phyloP scores from a whole-genome alignment of 768 basidiomycete genomes.

The Naganishia antarctica region DNA sequence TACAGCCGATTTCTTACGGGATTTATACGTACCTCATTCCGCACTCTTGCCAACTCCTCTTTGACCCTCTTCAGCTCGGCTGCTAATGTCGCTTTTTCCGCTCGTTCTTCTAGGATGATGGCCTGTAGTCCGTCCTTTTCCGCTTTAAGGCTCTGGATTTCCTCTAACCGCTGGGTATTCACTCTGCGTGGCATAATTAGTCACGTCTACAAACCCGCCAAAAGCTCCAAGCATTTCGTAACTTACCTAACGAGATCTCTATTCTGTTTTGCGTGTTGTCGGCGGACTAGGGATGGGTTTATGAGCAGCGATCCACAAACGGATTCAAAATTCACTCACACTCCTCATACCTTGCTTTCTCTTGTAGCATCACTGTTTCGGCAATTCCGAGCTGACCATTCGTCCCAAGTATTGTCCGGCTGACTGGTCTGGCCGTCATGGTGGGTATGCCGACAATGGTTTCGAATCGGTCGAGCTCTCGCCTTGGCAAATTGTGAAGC shows the following conservation, averaged over 20 bases:
- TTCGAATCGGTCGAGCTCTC: neutral
- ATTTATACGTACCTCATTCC: constrained; percentile 8
- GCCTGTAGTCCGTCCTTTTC: constrained; percentile 21
- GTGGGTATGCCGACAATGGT: too few species aligned
- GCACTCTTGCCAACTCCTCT: neutral
- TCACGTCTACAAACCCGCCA: neutral
- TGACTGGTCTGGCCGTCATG: constrained; percentile 17
- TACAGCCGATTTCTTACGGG: neutral
- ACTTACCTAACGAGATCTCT: constrained; percentile 24
- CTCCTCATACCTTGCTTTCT: constrained; percentile 16
- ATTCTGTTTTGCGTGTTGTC: constrained; percentile 26
- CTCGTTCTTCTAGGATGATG: constrained; percentile 17
- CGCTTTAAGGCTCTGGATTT: constrained; percentile 19
- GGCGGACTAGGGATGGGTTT: neutral
- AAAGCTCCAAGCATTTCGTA: neutral
- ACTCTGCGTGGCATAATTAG: neutral
- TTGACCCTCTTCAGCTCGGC: constrained; percentile 15
- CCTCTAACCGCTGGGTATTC: constrained; percentile 17
- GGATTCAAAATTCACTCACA: neutral
- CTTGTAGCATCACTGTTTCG: constrained; percentile 8
- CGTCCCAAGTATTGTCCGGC: neutral
- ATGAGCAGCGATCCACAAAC: neutral
- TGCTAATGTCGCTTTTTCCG: constrained; percentile 20
- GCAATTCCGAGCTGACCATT: constrained; percentile 10
- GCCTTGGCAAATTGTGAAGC: neutral